Base-by-base conservation (phyloP, 116 monocot genomes). In the Cymodocea nodosa region DNA sequence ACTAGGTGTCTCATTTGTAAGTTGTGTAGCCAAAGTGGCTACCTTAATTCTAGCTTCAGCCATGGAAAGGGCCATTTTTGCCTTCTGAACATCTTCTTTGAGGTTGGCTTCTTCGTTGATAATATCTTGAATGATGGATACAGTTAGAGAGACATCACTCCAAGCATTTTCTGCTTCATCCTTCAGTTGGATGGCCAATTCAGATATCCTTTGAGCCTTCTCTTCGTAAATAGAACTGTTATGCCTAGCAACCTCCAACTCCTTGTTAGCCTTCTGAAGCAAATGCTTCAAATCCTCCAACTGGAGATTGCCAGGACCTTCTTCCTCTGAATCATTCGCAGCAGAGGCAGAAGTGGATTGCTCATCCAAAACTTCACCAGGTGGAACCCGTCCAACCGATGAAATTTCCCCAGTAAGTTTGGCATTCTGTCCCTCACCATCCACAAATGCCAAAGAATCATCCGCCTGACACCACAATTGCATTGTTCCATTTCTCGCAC, bases 191-290 rank as follows among this genome's bases (percentile, higher is more conserved):
- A 95, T 87, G 17, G 90, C 95, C 8, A 79, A 74, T 67, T 95
- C 95, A 25, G 87, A 87, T 74, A 90, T 90, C 59, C 67, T 85
- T 68, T 90, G 90, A 0, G 95, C 95, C 66, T 83, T 90, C 62
- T 95, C 90, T 68, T 95, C 95, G 66, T 87, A 95, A 83, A 83
- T 87, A 5, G 78, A 80, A 52, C 90, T 90, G 74, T 90, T 95
- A 48, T 83, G 76, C 35, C 69, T 72, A 34, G 87, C 85, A 66
- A 87, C 87, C 56, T 95, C 90, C 71, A 95, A 63, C 37, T 95
- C 95, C 62, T 78, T 87, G 23, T 72, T 14, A 60, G 87, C 80
- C 52, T 81, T 87, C 23, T 85, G 85, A 35, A 95, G 85, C 56
- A 78, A 44, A 30, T 90, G 85, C 55, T 51, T 83, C 71, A 80